Evolutionary conservation across 495 filamentous ascomycete species (phyloP).

Genomic region (Aspergillus nanangensis): DNA sequence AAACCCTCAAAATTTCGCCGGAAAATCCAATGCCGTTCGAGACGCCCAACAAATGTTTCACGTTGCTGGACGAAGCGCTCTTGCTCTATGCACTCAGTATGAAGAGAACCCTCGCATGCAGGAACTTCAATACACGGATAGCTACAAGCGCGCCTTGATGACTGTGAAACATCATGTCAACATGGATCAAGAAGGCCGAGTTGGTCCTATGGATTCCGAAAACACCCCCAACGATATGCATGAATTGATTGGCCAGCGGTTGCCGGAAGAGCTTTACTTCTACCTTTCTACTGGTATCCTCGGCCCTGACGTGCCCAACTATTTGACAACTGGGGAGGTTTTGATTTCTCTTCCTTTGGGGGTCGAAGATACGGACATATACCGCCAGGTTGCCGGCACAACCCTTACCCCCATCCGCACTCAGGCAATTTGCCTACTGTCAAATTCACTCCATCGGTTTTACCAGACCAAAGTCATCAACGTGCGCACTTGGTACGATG

Average conservation of each 20-base stretch:
- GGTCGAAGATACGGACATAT: slow-evolving; percentile 73
- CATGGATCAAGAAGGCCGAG: slow-evolving; percentile 67
- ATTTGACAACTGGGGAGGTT: slow-evolving; percentile 72
- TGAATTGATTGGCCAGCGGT: slow-evolving; percentile 80
- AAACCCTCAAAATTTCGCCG: slow-evolving; percentile 42
- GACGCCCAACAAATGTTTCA: slow-evolving; percentile 72
- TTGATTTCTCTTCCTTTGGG: slow-evolving; percentile 74
- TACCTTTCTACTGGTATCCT: slow-evolving; percentile 84
- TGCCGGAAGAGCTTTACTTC: slow-evolving; percentile 88
- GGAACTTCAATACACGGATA: slow-evolving; percentile 73
- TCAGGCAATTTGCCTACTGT: slow-evolving; percentile 68
- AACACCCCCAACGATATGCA: slow-evolving; percentile 74
- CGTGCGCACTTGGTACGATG: slow-evolving; percentile 82
- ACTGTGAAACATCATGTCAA: slow-evolving; percentile 82
- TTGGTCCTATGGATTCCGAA: slow-evolving; percentile 66
- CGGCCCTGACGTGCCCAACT: slow-evolving; percentile 73
- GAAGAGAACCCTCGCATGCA: slow-evolving; percentile 65
- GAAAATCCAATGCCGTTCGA: slow-evolving; percentile 48
- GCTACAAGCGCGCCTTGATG: slow-evolving; percentile 78
- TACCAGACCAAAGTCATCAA: slow-evolving; percentile 72
- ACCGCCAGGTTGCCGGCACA: slow-evolving; percentile 68
- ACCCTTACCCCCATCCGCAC: slow-evolving; percentile 69
- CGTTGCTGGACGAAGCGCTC: slow-evolving; percentile 56
- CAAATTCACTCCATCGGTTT: slow-evolving; percentile 73
- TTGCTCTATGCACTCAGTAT: slow-evolving; percentile 61